These are phyloP conservation scores for Prinsepia uniflora DNA, from an alignment of 306 rosid genomes.

Conservation along the genomic window DNA sequence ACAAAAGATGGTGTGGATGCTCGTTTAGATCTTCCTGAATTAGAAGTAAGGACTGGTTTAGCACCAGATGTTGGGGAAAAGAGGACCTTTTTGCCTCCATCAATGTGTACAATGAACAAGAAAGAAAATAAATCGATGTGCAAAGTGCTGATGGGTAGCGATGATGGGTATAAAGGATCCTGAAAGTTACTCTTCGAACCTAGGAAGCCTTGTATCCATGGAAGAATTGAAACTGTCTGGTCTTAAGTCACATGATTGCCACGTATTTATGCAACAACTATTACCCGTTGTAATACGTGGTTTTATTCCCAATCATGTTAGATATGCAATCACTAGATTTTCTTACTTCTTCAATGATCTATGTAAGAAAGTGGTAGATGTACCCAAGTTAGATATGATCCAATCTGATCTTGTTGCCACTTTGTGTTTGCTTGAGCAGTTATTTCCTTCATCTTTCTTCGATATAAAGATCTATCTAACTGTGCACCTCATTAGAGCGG, in stretches of 20 bases:
- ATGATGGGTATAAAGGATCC: not conserved
- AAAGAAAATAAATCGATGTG: not conserved
- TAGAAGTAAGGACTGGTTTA: not conserved
- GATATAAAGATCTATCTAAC: not conserved
- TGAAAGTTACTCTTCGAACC: not conserved
- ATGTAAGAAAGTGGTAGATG: too few relatives aligned
- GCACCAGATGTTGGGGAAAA: not conserved
- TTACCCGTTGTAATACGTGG: too few relatives aligned
- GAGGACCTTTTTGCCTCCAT: not conserved
- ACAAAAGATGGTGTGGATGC: not conserved
- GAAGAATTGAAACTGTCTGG: not conserved
- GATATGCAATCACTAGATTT: too few relatives aligned
- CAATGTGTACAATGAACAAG: not conserved
- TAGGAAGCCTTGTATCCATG: not conserved
- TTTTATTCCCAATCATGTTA: too few relatives aligned
- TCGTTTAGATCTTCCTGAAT: not conserved
- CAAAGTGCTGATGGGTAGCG: not conserved
- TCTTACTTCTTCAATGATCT: too few relatives aligned
- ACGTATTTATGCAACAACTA: not conserved
- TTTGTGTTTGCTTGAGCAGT: too few relatives aligned
- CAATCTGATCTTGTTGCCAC: too few relatives aligned
- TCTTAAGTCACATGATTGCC: conserved; percentile 1
- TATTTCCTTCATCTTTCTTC: too few relatives aligned
- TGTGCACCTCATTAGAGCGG: too few relatives aligned
- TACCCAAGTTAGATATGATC: too few relatives aligned